Percentiles rank a stretch among this genome's conserved stretches.
Evolutionary conservation across 2,329 filamentous ascomycete genomes (phyloP).

Genomic region (Aspergillus chevalieri): DNA sequence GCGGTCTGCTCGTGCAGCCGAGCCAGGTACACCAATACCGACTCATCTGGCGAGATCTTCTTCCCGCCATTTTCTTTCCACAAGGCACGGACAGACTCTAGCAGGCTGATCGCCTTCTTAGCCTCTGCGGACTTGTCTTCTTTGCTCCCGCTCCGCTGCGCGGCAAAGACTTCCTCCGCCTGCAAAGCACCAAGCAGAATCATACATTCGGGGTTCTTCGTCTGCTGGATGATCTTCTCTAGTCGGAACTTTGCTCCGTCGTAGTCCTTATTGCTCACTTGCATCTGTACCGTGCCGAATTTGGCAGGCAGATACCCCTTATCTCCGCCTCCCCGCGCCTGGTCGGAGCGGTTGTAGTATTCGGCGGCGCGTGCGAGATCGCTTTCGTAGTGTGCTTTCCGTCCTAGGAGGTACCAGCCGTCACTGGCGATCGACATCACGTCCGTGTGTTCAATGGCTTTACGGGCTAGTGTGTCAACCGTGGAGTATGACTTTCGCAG

Average conservation of each 20-base stretch:
- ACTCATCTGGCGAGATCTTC: slow-evolving; percentile 70
- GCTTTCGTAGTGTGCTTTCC: slow-evolving; percentile 81
- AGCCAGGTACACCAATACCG: slow-evolving; percentile 85
- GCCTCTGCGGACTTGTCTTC: slow-evolving; percentile 82
- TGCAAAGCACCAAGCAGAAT: slow-evolving; percentile 84
- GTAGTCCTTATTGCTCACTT: slow-evolving; percentile 74
- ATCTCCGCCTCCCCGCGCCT: slow-evolving; percentile 85
- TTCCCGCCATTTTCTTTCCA: slow-evolving; percentile 88
- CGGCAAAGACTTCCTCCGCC: slow-evolving; percentile 86
- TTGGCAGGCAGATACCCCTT: slow-evolving; percentile 89
- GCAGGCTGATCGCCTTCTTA: slow-evolving; percentile 76
- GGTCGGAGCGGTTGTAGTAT: slow-evolving; percentile 84
- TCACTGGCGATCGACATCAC: slow-evolving; percentile 95
- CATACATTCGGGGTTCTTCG: slow-evolving; percentile 81
- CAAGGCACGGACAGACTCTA: slow-evolving; percentile 75
- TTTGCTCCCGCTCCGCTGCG: slow-evolving; percentile 69
- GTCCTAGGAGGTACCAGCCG: slow-evolving; percentile 89
- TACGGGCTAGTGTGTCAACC: slow-evolving; percentile 80
- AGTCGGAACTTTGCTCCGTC: slow-evolving; percentile 88
- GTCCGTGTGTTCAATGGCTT: slow-evolving; percentile 91
- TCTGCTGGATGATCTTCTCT: slow-evolving; percentile 87
- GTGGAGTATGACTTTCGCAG: slow-evolving; percentile 72
- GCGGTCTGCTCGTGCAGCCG: slow-evolving; percentile 80
- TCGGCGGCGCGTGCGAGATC: slow-evolving; percentile 70
- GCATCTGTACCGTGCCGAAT: slow-evolving; percentile 86